Evolutionary conservation across 441 rosid genomes (phyloP).

Genomic region (Pelargonium fulgidum): DNA sequence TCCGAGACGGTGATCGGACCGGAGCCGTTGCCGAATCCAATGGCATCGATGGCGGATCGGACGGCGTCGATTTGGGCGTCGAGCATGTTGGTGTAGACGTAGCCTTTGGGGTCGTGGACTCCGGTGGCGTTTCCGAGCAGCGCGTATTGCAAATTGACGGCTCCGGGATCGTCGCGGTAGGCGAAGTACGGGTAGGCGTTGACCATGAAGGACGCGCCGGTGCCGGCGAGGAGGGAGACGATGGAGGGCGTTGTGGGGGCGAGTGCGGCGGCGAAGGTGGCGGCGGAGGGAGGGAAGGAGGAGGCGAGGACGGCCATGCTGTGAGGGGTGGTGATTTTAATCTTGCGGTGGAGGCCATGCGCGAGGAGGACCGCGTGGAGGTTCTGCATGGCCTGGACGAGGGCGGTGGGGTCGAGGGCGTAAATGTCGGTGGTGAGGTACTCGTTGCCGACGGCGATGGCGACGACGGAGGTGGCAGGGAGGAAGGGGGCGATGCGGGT

Average conservation of each 20-base stretch:
- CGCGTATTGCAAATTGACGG: conserved; percentile 44
- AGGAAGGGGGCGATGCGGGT: too few species aligned
- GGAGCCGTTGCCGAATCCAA: conserved; percentile 43
- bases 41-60: conserved; percentile 40
- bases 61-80: conserved; percentile 66
- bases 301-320: conserved; percentile 59
- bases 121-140: conserved; percentile 41
- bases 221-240: conserved; percentile 39
- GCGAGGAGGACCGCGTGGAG: conserved; percentile 40
- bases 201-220: conserved; percentile 55
- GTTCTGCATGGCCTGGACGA: conserved; percentile 56
- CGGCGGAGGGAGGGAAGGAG: conserved; percentile 53
- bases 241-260: conserved; percentile 43
- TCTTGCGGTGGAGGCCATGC: conserved; percentile 52
- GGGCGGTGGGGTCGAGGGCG: conserved; percentile 4
- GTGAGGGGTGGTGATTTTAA: conserved; percentile 52
- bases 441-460: too few species aligned
- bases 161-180: conserved; percentile 40
- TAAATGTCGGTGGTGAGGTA: too few species aligned
- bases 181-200: conserved; percentile 71
- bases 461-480: too few species aligned
- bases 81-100: conserved; percentile 46
- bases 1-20: conserved; percentile 22
- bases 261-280: neutral
- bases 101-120: conserved; percentile 50